These are phyloP conservation scores for Pestalotiopsis sp. DNA, from an alignment of 2,329 filamentous ascomycete genomes.

Conservation along the genomic window DNA sequence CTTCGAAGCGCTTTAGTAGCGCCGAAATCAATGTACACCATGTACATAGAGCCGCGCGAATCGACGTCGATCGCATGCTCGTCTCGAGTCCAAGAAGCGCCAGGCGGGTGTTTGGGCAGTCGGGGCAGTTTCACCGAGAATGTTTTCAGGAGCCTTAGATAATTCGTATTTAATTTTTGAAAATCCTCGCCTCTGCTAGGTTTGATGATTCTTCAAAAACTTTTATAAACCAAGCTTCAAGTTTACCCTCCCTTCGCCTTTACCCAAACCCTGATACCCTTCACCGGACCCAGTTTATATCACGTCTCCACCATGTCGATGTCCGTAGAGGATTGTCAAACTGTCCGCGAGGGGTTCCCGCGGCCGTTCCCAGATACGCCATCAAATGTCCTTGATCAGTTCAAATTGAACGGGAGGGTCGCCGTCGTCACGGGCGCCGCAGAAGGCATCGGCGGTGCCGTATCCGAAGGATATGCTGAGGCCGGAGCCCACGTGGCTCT, in stretches of 20 bases:
- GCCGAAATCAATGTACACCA: not conserved
- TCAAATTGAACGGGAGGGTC: slow-evolving; percentile 40
- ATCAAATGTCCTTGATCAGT: slow-evolving; percentile 44
- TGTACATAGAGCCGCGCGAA: not conserved
- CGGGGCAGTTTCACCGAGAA: not conserved
- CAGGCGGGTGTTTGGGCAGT: not conserved
- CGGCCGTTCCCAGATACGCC: slow-evolving; percentile 38
- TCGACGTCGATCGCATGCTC: not conserved
- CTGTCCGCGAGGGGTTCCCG: slow-evolving; percentile 33
- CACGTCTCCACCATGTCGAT: slow-evolving; percentile 37
- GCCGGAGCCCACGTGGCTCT: slow-evolving; percentile 41
- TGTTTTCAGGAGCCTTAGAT: too few species aligned
- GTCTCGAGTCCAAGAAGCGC: not conserved
- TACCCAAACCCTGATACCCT: not conserved
- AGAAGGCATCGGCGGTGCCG: slow-evolving; percentile 44
- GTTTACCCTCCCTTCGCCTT: not conserved
- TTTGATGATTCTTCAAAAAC: not conserved
- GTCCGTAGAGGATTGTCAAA: slow-evolving; percentile 30
- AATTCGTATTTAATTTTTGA: not conserved
- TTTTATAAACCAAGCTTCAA: not conserved
- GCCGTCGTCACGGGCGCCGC: slow-evolving; percentile 45
- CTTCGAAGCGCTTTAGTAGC: not conserved
- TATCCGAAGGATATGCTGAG: slow-evolving; percentile 46
- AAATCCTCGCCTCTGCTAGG: not conserved
- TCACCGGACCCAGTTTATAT: not conserved